Percentiles rank a stretch among this genome's conserved stretches.
Conservation (phyloP, 495 filamentous ascomycete species). For the Chaetomidium leptoderma region DNA sequence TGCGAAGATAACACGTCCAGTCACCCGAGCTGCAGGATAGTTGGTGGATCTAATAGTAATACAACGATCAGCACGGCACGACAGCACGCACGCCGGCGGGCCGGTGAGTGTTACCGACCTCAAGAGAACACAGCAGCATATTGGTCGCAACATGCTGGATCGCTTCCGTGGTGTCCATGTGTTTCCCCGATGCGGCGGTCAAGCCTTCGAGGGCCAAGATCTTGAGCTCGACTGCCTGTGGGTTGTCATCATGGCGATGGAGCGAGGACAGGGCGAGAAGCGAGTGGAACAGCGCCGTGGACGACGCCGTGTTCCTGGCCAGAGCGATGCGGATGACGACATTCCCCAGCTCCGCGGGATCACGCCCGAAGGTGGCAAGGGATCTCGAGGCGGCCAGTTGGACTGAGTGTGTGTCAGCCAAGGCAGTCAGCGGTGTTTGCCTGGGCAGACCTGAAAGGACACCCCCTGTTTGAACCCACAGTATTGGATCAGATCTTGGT, state of each 20-base stretch:
- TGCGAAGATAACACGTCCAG: conserved; percentile 28
- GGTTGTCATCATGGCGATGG: conserved; percentile 27
- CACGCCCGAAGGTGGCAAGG: conserved; percentile 25
- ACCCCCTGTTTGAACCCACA: not conserved
- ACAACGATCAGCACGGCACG: not conserved
- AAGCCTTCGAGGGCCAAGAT: conserved; percentile 28
- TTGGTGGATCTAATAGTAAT: conserved; percentile 12
- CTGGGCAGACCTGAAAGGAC: not conserved
- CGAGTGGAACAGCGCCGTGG: conserved; percentile 26
- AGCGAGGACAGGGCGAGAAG: conserved; percentile 34
- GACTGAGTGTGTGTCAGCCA: not conserved
- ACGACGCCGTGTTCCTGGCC: conserved; percentile 18
- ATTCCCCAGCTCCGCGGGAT: conserved; percentile 24
- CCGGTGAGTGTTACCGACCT: conserved; percentile 17
- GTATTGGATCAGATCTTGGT: conserved; percentile 4
- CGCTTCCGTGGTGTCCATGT: conserved; percentile 22
- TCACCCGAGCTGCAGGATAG: conserved; percentile 27
- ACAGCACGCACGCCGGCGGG: not conserved
- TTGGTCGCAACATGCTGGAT: conserved; percentile 37
- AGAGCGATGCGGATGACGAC: conserved; percentile 28
- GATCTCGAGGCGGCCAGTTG: conserved; percentile 20
- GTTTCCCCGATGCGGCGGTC: conserved; percentile 16
- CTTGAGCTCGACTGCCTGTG: conserved; percentile 34
- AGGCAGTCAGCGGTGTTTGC: not conserved
- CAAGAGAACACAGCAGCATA: conserved; percentile 37